These are phyloP conservation scores for Teratosphaeria pseudoeucalypti DNA, from an alignment of 2,329 filamentous ascomycete genomes.

Conservation along the genomic window DNA sequence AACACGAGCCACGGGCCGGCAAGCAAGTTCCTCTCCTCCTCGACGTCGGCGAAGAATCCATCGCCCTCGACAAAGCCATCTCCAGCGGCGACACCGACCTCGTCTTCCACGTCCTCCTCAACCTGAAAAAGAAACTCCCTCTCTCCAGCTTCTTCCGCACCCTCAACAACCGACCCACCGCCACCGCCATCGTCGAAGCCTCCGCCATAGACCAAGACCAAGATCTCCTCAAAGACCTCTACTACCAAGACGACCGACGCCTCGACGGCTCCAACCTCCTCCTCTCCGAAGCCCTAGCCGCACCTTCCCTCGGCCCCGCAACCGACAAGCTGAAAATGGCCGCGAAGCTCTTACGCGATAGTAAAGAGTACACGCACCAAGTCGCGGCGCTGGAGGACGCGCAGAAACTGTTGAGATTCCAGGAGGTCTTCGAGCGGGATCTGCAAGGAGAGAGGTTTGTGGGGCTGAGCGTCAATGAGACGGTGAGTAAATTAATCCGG, in stretches of 20 bases:
- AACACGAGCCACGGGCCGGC: constrained; percentile 89
- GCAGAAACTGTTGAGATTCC: constrained; percentile 66
- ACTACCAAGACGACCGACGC: constrained; percentile 91
- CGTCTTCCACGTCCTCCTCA: constrained; percentile 76
- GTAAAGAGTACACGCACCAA: constrained; percentile 67
- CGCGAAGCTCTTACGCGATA: constrained; percentile 70
- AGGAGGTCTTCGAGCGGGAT: constrained; percentile 79
- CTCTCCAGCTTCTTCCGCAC: constrained; percentile 85
- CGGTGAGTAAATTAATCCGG: constrained; percentile 76
- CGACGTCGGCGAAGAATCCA: constrained; percentile 89
- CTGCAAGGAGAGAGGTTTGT: constrained; percentile 52
- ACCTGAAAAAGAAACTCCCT: constrained; percentile 81
- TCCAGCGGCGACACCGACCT: constrained; percentile 92
- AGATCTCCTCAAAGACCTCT: constrained; percentile 82
- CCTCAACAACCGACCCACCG: constrained; percentile 75
- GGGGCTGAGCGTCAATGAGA: constrained; percentile 81
- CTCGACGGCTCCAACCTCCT: constrained; percentile 82
- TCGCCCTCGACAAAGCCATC: constrained; percentile 91
- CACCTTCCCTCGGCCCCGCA: constrained; percentile 58
- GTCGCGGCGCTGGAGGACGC: constrained; percentile 70
- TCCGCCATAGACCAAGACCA: constrained; percentile 69
- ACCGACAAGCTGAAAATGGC: constrained; percentile 84
- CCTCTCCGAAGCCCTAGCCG: constrained; percentile 68
- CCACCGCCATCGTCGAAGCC: constrained; percentile 81
- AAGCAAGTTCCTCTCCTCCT: constrained; percentile 88